Base-by-base conservation (phyloP, 1,139 yeast species). In the Blastobotrys serpentis region DNA sequence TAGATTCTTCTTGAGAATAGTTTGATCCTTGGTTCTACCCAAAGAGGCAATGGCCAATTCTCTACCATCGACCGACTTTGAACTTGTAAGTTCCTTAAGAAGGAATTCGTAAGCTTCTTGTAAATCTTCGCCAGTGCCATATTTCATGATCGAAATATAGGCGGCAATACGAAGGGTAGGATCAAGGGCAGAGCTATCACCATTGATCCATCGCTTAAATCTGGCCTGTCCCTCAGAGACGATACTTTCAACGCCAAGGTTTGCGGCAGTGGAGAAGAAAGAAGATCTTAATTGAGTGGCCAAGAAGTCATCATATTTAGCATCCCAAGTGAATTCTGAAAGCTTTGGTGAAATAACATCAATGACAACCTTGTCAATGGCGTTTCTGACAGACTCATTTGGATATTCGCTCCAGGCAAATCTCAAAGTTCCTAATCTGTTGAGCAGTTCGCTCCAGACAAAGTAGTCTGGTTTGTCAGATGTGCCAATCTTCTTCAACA, bases 391-490 rank as follows among this genome's bases (percentile, higher is more conserved):
- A 8, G 47, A 19, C 25, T 50, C 43, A 8, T 68, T 67, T 14
- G 75, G 68, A 45, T 71, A 71, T n/a, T 73, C 75, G 44, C 72
- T 72, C 69, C 82, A 84, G 0, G 75, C 71, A 17, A 72, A 68
- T 14, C 68, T 63, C 36, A 85, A 64, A 11, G 67, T 55, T 5
- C 63, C 61, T 46, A 85, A 63, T 32, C 78, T 69, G 33, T 69
- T 66, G 22, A 78, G 66, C 43, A 85, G 69, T 55, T 82, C 82
- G 39, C 71, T 65, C 94, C 95, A 86, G 26, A 85, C 87, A 44
- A 57, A 79, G 59, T 74, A 78, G 44, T 79, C 76, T 40, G 76
- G 73, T 52, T 79, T 81, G 18, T 41, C 44, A n/a, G 46, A 32
- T 33, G 71, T 67, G 44, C 72, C 75, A 51, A 81, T 65, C 40